These are phyloP conservation scores for Aphanomyces euteiches DNA, from an alignment of 352 stramenopile genomes.

Conservation along the genomic window DNA sequence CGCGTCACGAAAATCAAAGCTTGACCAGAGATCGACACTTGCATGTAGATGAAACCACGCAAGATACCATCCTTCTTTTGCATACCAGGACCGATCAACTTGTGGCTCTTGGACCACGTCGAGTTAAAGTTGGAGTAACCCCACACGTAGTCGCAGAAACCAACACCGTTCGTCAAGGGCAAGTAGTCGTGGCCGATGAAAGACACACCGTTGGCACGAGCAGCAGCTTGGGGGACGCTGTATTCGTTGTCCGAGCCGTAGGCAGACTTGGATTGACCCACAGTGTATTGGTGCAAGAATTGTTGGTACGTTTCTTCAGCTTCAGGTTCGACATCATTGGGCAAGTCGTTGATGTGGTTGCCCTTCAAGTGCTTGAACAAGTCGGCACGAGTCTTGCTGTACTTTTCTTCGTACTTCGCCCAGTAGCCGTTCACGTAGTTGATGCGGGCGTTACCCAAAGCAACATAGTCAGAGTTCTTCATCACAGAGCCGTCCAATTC, in stretches of 20 bases:
- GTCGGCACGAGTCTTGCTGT: constrained; percentile 9
- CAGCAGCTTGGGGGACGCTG: neutral
- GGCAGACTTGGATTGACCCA: neutral
- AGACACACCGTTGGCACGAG: constrained; percentile 12
- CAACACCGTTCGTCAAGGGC: constrained; percentile 28
- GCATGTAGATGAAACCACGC: constrained; percentile 29
- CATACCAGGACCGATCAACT: constrained; percentile 30
- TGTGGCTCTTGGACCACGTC: constrained; percentile 22
- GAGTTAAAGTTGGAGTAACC: constrained; percentile 32
- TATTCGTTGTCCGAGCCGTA: neutral
- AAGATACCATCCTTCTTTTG: constrained; percentile 30
- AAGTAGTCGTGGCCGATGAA: constrained; percentile 30
- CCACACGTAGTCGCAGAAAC: constrained; percentile 32
- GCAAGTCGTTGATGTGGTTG: constrained; percentile 27
- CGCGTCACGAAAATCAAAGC: constrained; percentile 33
- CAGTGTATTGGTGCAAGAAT: constrained; percentile 29
- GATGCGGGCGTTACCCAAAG: neutral
- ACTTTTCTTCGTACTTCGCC: constrained; percentile 6
- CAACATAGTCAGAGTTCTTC: constrained; percentile 13
- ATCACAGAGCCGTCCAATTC: constrained; percentile 54
- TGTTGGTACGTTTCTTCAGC: constrained; percentile 16
- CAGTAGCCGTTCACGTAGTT: constrained; percentile 13
- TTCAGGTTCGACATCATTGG: constrained; percentile 2
- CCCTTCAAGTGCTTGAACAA: constrained; percentile 28
- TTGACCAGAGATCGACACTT: constrained; percentile 33